These are phyloP conservation scores for Prosopis cineraria DNA, from an alignment of 306 rosid species.

Conservation along the genomic window DNA sequence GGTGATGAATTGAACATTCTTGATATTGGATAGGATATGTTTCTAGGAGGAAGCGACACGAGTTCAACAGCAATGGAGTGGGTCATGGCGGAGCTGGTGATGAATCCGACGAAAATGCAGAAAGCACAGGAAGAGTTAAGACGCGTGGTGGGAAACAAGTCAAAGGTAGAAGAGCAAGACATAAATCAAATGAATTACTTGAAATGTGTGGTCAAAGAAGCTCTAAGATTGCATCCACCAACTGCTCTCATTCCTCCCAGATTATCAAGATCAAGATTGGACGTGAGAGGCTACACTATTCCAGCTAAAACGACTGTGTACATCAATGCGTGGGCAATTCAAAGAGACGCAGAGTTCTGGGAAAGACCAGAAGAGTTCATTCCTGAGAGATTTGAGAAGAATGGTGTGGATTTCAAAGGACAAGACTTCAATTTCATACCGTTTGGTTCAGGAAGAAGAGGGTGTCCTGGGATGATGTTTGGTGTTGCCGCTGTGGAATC, in stretches of 20 bases:
- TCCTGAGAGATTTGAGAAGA: slow-evolving; percentile 41
- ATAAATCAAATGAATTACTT: slow-evolving; percentile 52
- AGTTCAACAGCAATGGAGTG: slow-evolving; percentile 40
- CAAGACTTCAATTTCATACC: slow-evolving; percentile 22
- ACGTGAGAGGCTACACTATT: slow-evolving; percentile 45
- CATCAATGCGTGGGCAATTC: slow-evolving; percentile 55
- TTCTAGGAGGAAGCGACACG: slow-evolving; percentile 50
- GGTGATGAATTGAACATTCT: background rate
- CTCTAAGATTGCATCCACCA: slow-evolving; percentile 54
- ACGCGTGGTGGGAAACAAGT: slow-evolving; percentile 41
- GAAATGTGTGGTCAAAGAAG: slow-evolving; percentile 52
- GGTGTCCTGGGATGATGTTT: slow-evolving; percentile 40
- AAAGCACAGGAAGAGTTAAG: slow-evolving; percentile 66
- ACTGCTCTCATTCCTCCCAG: slow-evolving; percentile 42
- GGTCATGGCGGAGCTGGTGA: slow-evolving; percentile 53
- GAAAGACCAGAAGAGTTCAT: slow-evolving; percentile 31
- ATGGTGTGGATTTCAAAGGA: background rate
- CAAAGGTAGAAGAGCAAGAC: slow-evolving; percentile 43
- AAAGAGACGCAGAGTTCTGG: slow-evolving; percentile 35
- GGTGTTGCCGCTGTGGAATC: slow-evolving; percentile 5
- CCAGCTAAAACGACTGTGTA: slow-evolving; percentile 37
- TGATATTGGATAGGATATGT: slow-evolving; percentile 52
- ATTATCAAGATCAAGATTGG: slow-evolving; percentile 21
- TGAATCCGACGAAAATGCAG: slow-evolving; percentile 48
- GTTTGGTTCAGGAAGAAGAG: slow-evolving; percentile 41